These are phyloP conservation scores for Cutaneotrichosporon dermatis DNA, from an alignment of 1,284 basidiomycete genomes.

Conservation along the genomic window DNA sequence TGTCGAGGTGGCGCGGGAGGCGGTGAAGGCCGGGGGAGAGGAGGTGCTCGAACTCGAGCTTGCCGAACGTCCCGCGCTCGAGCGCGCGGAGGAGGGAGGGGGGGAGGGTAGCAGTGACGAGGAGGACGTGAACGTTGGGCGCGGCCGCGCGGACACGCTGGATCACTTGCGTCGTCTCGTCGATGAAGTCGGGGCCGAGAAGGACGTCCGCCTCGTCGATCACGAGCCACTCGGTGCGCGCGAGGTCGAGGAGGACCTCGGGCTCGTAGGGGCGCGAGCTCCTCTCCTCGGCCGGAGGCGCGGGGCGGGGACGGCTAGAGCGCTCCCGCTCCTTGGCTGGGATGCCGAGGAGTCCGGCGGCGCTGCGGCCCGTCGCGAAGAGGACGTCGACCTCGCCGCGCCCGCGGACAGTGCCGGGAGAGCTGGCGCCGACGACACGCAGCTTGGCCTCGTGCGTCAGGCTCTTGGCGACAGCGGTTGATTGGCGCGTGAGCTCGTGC, in stretches of 20 bases:
- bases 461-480: constrained; percentile 66
- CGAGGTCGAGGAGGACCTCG: constrained; percentile 7
- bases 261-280: not conserved
- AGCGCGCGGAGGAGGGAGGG: constrained; percentile 66
- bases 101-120: constrained; percentile 84
- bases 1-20: constrained; percentile 64
- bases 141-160: constrained; percentile 53
- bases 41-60: constrained; percentile 56
- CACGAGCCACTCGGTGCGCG: constrained; percentile 70
- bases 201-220: constrained; percentile 84
- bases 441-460: constrained; percentile 71
- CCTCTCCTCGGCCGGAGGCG: constrained; percentile 1
- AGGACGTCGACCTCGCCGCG: constrained; percentile 59
- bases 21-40: constrained; percentile 73
- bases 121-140: constrained; percentile 53
- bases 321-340: constrained; percentile 59
- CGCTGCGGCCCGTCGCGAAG: constrained; percentile 67
- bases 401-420: constrained; percentile 47
- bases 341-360: constrained; percentile 81
- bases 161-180: constrained; percentile 63
- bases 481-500: constrained; percentile 77
- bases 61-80: constrained; percentile 56
- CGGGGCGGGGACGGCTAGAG: not conserved
- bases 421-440: constrained; percentile 60
- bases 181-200: constrained; percentile 76